Evolutionary conservation across 441 rosid genomes (phyloP).

Genomic region (Francoa sonchifolia): DNA sequence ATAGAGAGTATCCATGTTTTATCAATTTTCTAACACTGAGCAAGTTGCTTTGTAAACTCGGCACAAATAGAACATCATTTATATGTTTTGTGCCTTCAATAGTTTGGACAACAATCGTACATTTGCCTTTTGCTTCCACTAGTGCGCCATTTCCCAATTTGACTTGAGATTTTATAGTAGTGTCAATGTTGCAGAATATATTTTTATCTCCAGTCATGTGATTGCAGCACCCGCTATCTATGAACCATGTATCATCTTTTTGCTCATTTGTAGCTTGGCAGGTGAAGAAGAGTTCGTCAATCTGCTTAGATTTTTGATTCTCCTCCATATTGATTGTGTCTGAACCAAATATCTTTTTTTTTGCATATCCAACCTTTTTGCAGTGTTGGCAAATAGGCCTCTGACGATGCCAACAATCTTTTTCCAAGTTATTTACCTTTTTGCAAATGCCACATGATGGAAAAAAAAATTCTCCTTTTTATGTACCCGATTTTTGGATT

Average conservation of each 20-base stretch:
- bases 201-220: neutral
- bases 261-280: neutral
- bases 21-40: neutral
- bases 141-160: neutral
- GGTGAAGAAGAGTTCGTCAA: neutral
- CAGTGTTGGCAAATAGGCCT: neutral
- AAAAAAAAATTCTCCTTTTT: neutral
- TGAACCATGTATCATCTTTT: neutral
- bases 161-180: neutral
- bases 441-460: neutral
- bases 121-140: neutral
- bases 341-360: neutral
- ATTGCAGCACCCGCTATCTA: neutral
- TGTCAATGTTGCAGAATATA: neutral
- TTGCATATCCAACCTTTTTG: no score
- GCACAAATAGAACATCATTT: neutral
- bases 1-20: neutral
- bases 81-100: neutral
- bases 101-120: neutral
- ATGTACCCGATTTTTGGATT: neutral
- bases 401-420: neutral
- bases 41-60: neutral
- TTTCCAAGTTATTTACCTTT: neutral
- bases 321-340: neutral
- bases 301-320: neutral